phyloP scores from a whole-genome alignment of 768 basidiomycete species.

The Panaeolus papilionaceus region DNA sequence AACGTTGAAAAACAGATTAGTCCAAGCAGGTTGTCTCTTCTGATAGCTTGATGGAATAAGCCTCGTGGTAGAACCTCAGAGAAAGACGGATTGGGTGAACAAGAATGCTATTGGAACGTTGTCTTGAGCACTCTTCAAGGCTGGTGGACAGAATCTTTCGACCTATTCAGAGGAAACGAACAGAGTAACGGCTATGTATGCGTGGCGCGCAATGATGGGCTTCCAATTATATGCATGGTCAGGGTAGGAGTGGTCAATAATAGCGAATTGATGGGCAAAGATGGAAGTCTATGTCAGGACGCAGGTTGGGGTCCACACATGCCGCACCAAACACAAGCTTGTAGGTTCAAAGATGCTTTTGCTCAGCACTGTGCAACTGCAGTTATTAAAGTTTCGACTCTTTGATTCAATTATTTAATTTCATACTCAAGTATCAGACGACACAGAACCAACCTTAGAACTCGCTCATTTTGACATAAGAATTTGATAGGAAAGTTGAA shows the following conservation, averaged over 20 bases:
- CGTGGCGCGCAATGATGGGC: neutral
- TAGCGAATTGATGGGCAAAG: neutral
- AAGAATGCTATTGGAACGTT: neutral
- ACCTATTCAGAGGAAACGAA: neutral
- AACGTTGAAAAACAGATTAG: neutral
- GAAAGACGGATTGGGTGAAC: neutral
- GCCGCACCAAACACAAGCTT: too few species aligned
- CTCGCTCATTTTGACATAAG: neutral
- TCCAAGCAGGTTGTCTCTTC: neutral
- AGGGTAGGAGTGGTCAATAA: neutral
- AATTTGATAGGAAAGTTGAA: too few species aligned
- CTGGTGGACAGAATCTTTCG: neutral
- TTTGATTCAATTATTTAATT: too few species aligned
- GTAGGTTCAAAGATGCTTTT: too few species aligned
- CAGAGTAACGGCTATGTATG: neutral
- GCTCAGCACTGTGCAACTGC: too few species aligned
- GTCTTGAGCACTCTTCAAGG: neutral
- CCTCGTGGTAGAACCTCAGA: neutral
- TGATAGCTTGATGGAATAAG: neutral
- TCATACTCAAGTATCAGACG: too few species aligned
- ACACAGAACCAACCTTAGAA: neutral
- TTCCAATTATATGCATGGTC: neutral
- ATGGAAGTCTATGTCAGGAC: constrained; percentile 1
- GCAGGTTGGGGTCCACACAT: neutral
- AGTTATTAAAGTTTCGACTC: too few species aligned